Percentiles rank a stretch among this genome's conserved stretches.
These are phyloP conservation scores for Lachancea lanzarotensis DNA, from an alignment of 805 yeast species.

Conservation along the genomic window DNA sequence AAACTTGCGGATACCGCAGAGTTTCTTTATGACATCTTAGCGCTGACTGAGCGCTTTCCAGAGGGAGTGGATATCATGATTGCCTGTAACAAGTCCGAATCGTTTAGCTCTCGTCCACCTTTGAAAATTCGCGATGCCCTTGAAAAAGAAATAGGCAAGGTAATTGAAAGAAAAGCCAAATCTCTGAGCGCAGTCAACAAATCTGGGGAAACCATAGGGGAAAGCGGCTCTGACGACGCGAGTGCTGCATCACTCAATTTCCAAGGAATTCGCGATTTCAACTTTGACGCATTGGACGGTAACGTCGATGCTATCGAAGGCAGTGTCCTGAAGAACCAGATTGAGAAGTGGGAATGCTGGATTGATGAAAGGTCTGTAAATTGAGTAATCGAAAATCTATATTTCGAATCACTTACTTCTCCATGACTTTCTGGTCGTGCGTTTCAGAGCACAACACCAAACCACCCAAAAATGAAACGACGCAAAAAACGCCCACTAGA, in stretches of 20 bases:
- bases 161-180: conserved; percentile 39
- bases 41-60: conserved; percentile 52
- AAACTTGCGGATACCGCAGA: conserved; percentile 49
- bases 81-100: conserved; percentile 81
- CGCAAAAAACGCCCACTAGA: conserved; percentile 21
- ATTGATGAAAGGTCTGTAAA: conserved; percentile 68
- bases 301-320: conserved; percentile 67
- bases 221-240: conserved; percentile 23
- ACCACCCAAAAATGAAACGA: conserved; percentile 26
- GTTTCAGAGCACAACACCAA: conserved; percentile 11
- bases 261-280: conserved; percentile 38
- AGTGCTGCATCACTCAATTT: conserved; percentile 12
- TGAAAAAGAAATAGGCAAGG: conserved; percentile 56
- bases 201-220: conserved; percentile 26
- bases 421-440: not conserved
- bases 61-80: conserved; percentile 69
- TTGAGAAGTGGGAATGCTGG: conserved; percentile 69
- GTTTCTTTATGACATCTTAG: conserved; percentile 52
- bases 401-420: not conserved
- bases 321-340: conserved; percentile 52
- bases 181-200: conserved; percentile 33
- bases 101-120: conserved; percentile 74
- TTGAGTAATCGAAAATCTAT: conserved; percentile 10
- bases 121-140: conserved; percentile 51
- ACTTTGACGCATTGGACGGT: conserved; percentile 66